Conservation (phyloP, 192 early-diverging fungal genomes). For the Jimgerdemannia lactiflua region DNA sequence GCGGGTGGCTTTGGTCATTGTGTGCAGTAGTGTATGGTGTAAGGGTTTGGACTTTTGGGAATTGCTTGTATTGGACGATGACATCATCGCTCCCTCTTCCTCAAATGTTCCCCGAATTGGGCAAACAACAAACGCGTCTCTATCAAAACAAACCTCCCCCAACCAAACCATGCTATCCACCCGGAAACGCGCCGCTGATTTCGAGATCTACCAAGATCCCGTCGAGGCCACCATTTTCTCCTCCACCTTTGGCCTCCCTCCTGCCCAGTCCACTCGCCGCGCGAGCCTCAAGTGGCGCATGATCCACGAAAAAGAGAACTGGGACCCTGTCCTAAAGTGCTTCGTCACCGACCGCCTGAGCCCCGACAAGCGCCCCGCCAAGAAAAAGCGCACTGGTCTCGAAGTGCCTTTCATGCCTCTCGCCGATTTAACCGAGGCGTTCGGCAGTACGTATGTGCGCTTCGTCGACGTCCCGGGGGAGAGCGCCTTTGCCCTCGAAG, state of each 20-base stretch:
- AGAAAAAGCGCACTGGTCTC: not conserved
- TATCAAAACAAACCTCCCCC: too few relatives aligned
- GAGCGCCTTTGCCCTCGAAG: too few relatives aligned
- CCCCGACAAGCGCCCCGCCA: not conserved
- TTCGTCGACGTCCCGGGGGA: too few relatives aligned
- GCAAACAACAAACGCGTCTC: too few relatives aligned
- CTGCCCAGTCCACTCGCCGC: conserved; percentile 2
- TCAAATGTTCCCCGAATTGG: too few relatives aligned
- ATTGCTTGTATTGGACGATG: too few relatives aligned
- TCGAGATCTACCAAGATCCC: too few relatives aligned
- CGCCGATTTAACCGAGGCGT: conserved; percentile 1
- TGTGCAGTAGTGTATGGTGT: not conserved
- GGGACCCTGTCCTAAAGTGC: not conserved
- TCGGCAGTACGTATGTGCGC: not conserved
- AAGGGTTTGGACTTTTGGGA: too few relatives aligned
- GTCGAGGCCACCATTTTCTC: too few relatives aligned
- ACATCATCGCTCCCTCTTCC: too few relatives aligned
- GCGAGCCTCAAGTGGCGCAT: conserved; percentile 1
- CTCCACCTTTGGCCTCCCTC: not conserved
- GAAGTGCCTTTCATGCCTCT: not conserved
- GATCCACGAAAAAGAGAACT: conserved; percentile 3
- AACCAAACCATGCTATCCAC: too few relatives aligned
- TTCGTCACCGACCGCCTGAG: not conserved
- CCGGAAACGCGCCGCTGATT: too few relatives aligned
- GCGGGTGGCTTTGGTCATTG: conserved; percentile 27